phyloP scores from a whole-genome alignment of 306 rosid species.

The Cicer chorassanicum region DNA sequence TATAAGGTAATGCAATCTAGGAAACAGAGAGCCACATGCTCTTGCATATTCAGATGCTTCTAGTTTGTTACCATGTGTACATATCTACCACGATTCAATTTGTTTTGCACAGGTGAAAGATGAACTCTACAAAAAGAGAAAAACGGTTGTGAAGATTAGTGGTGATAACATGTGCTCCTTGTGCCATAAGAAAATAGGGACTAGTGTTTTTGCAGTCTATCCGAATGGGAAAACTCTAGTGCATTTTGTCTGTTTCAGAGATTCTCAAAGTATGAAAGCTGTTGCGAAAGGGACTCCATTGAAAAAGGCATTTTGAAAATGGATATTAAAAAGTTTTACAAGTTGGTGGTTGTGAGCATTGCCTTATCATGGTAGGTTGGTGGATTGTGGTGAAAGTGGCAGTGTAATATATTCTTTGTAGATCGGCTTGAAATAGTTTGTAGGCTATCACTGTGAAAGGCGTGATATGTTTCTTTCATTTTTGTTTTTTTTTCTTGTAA shows the following conservation, averaged over 20 bases:
- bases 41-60: conserved; percentile 29
- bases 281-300: conserved; percentile 65
- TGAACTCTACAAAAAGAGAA: conserved; percentile 77
- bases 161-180: conserved; percentile 90
- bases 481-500: not conserved
- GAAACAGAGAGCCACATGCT: conserved; percentile 12
- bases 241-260: conserved; percentile 95
- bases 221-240: conserved; percentile 91
- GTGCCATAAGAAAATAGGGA: conserved; percentile 93
- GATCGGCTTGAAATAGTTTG: conserved; percentile 1
- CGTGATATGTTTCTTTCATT: conserved; percentile 3
- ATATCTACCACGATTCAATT: conserved; percentile 30
- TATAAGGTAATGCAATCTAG: conserved; percentile 3
- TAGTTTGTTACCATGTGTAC: conserved; percentile 17
- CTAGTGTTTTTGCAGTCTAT: conserved; percentile 90
- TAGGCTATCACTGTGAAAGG: conserved; percentile 4
- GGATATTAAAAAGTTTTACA: not conserved
- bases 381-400: not conserved
- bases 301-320: conserved; percentile 55
- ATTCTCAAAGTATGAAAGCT: conserved; percentile 91
- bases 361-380: not conserved
- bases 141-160: conserved; percentile 74
- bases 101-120: conserved; percentile 75
- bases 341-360: conserved; percentile 24
- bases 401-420: not conserved